phyloP scores from a whole-genome alignment of 495 filamentous ascomycete genomes.

The Margaritispora aquatica region DNA sequence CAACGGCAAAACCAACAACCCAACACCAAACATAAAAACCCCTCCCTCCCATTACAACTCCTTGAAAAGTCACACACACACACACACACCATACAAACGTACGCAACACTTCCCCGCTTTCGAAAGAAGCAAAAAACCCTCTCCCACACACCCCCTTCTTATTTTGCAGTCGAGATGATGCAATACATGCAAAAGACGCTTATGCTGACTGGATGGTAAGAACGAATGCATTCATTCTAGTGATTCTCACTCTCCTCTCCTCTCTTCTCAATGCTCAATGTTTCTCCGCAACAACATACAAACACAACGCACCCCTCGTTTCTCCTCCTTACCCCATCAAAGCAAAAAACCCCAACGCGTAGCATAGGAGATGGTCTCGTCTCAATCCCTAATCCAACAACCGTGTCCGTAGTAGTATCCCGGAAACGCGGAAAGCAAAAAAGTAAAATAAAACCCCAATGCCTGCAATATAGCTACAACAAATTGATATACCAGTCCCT shows the following conservation, averaged over 20 bases:
- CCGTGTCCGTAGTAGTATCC: not conserved
- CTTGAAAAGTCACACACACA: too few relatives aligned
- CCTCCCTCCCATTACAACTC: too few relatives aligned
- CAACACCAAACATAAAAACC: too few relatives aligned
- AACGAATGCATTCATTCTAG: not conserved
- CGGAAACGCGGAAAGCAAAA: not conserved
- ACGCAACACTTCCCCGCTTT: too few relatives aligned
- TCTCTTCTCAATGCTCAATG: too few relatives aligned
- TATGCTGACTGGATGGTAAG: too few relatives aligned
- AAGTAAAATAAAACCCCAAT: too few relatives aligned
- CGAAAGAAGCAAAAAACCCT: too few relatives aligned
- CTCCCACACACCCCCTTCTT: not conserved
- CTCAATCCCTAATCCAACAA: conserved; percentile 3
- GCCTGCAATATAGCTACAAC: not conserved
- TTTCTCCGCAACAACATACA: too few relatives aligned
- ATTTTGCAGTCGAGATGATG: not conserved
- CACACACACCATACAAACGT: too few relatives aligned
- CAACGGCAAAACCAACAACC: too few relatives aligned
- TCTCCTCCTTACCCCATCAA: not conserved
- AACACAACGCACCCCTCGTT: too few relatives aligned
- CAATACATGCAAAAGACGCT: not conserved
- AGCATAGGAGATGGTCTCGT: not conserved
- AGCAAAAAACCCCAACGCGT: not conserved
- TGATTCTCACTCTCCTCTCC: not conserved
- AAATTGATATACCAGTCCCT: not conserved